Base-by-base conservation (phyloP, 805 yeast genomes). In the Hermanozyma aechmeae region DNA sequence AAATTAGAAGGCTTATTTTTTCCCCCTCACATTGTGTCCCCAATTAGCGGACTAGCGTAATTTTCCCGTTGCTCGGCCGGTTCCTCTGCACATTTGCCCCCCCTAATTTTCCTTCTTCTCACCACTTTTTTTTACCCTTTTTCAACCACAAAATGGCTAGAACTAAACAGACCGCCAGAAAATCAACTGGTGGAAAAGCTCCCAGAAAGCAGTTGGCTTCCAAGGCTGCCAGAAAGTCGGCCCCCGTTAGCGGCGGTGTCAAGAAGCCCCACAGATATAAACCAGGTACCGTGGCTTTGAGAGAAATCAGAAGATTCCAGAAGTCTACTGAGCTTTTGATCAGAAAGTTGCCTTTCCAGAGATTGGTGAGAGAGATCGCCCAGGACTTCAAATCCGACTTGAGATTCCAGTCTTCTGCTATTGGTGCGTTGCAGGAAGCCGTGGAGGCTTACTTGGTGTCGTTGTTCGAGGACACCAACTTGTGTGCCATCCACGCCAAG, bases 151-250 rank as follows among this genome's bases (percentile, higher is more conserved):
- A 9, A 9, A 61, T 61, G 67, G 67, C 67, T 44, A 61, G 67
- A 61, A 61, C 67, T 33, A 61, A 61, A 39, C 67, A 61, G 57
- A 61, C 67, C 27, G 67, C 67, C 33, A 61, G 67, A 61, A 61
- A 61, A 50, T 61, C 67, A 35, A 61, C 67, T 39, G 67, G 67
- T 55, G 67, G 67, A 53, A 61, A 61, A 48, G 67, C 67, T 38
- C 67, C 67, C 46, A 61, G 67, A 61, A 61, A 61, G 51, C 67
- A 61, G 49, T 58, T 61, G 48, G 67, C 67, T 43, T 61, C 67
- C 37, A 61, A 61, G 56, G 67, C 67, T 39, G 67, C 67, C 41
- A 58, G 67, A 58, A 61, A 61, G 49, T 61, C 67, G 29, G 67
- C 67, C 35, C 67, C 67, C 48, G 56, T 60, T 33, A 50, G 63